Evolutionary conservation across 495 filamentous ascomycete species (phyloP).

Genomic region (Aspergillus sclerotiicarbonarius): DNA sequence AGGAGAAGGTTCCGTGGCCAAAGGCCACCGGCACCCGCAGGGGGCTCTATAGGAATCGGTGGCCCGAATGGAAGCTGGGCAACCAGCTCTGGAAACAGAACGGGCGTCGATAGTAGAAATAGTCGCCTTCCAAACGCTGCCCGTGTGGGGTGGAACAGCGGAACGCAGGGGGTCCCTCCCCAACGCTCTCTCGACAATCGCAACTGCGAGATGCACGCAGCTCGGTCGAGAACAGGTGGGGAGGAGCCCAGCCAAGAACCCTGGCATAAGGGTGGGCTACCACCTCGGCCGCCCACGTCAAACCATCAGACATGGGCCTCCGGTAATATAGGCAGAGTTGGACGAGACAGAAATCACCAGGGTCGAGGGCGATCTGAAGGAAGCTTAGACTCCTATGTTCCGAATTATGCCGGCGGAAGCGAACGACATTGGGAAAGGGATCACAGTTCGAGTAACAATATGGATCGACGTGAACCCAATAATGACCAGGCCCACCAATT

Average conservation of each 20-base stretch:
- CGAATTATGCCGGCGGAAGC: slow-evolving; percentile 28
- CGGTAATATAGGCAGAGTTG: slow-evolving; percentile 25
- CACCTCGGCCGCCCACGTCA: slow-evolving; percentile 38
- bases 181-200: slow-evolving; percentile 28
- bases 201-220: slow-evolving; percentile 9
- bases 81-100: slow-evolving; percentile 30
- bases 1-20: slow-evolving; percentile 81
- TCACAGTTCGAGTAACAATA: slow-evolving; percentile 15
- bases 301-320: slow-evolving; percentile 32
- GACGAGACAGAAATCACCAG: slow-evolving; percentile 31
- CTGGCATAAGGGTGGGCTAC: slow-evolving; percentile 34
- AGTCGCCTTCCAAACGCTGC: slow-evolving; percentile 36
- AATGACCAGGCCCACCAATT: slow-evolving; percentile 14
- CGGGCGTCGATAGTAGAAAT: slow-evolving; percentile 28
- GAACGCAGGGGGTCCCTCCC: slow-evolving; percentile 19
- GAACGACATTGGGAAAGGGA: slow-evolving; percentile 29
- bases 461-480: slow-evolving; percentile 24
- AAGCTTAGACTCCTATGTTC: slow-evolving; percentile 42
- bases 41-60: slow-evolving; percentile 78
- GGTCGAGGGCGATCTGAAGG: slow-evolving; percentile 30
- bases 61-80: slow-evolving; percentile 63
- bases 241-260: slow-evolving; percentile 21
- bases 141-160: slow-evolving; percentile 25
- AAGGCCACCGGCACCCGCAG: slow-evolving; percentile 86
- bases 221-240: slow-evolving; percentile 10